Conservation (phyloP, 306 rosid genomes). For the Rubus idaeus region DNA sequence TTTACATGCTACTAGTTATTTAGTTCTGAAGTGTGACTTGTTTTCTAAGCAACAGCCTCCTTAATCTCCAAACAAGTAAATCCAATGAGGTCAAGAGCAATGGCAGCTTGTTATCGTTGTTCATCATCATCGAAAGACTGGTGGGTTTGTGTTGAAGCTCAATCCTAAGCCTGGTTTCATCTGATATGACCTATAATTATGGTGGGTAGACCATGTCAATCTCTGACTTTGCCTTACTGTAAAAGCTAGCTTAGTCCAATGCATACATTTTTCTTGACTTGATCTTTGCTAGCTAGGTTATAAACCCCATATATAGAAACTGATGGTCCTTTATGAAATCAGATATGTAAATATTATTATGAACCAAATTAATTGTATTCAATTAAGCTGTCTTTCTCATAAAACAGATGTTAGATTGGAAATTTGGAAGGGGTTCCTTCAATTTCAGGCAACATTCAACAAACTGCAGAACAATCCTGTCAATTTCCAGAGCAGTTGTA, state of each 20-base stretch:
- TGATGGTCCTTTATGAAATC: not conserved
- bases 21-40: too few species aligned
- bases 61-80: not conserved
- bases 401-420: constrained; percentile 1
- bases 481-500: constrained; percentile 14
- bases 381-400: not conserved
- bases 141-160: too few species aligned
- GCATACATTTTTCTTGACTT: not conserved
- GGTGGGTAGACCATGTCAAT: not conserved
- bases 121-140: not conserved
- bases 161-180: not conserved
- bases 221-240: not conserved
- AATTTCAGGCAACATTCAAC: constrained; percentile 24
- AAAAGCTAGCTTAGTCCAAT: constrained; percentile 4
- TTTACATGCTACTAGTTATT: not conserved
- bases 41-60: too few species aligned
- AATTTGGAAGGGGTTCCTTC: constrained; percentile 18
- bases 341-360: not conserved
- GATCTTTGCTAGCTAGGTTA: too few species aligned
- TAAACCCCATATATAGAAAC: not conserved
- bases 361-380: not conserved
- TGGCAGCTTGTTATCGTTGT: not conserved
- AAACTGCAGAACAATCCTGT: constrained; percentile 1
- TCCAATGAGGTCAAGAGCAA: not conserved
- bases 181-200: not conserved